Evolutionary conservation across 495 filamentous ascomycete genomes (phyloP), one percentile per base, ranked within the genome.

Genomic region (Annulohypoxylon maeteangense): DNA sequence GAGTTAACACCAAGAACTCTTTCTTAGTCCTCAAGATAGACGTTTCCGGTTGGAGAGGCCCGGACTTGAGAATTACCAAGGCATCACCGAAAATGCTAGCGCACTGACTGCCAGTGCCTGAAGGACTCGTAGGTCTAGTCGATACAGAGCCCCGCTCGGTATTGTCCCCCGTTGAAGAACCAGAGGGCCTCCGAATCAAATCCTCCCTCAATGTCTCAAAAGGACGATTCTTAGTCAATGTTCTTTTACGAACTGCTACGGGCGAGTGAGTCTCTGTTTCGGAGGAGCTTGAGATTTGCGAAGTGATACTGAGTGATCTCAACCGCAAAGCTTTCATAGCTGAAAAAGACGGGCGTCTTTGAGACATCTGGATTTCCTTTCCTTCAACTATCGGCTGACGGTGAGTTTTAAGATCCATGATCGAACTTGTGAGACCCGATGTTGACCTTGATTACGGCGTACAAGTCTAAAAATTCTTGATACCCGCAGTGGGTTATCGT

Each of bases 1-100:
- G 90, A 8, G 94, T 98, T 36, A 98, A 85, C n/a, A 97, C 95
- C 31, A 98, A 81, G 70, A 93, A 98, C 67, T 96, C 93, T 74
- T 88, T 92, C 81, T 92, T 94, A 77, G 92, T 91, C 77, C 92
- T 87, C 78, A 97, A 89, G 79, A 97, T 86, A 45, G 91, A 88
- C 27, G 90, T 88, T 34, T 92, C 92, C 1, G 90, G 90, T 79
- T 97, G 93, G 23, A 96, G 86, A 68, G 93, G 89, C 2, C 93
- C 93, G 1, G 68, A 76, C 36, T 76, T 76, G 38, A 74, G 63
- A 7, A 74, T 50, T 6, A 56, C 11, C 10, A 51, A 50, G 40
- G 34, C n/a, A 44, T 76, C 75, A 11, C 68, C 68, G 25, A 32
- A 65, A 20, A 74, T 50, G 18, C 75, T 76, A 4, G 71, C 40